Conservation (phyloP, 2,329 filamentous ascomycete genomes). For the Hypoxylon sp. region DNA sequence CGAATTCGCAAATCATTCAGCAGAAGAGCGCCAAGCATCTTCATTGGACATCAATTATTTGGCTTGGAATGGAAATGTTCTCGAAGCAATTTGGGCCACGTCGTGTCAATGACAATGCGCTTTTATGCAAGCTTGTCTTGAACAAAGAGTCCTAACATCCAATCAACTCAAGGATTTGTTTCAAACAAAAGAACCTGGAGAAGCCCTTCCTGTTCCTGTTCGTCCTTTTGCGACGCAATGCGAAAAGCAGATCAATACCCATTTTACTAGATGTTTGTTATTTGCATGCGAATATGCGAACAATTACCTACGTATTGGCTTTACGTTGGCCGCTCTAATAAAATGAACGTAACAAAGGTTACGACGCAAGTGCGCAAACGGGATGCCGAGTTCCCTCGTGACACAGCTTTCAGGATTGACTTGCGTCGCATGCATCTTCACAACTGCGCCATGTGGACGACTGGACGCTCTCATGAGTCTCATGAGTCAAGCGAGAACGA, state of each 20-base stretch:
- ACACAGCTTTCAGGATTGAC: conserved; percentile 30
- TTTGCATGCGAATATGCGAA: conserved; percentile 19
- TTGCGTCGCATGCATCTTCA: conserved; percentile 36
- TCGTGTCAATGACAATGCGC: conserved; percentile 28
- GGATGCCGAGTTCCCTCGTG: conserved; percentile 41
- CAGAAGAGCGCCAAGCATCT: conserved; percentile 26
- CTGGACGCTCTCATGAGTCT: conserved; percentile 17
- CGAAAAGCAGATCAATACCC: conserved; percentile 14
- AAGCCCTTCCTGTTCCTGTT: not conserved
- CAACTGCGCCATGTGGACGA: conserved; percentile 41
- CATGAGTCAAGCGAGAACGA: conserved; percentile 30
- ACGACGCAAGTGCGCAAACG: conserved; percentile 41
- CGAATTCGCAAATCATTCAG: conserved; percentile 34
- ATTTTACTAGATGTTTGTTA: conserved; percentile 26
- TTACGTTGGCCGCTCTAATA: conserved; percentile 12
- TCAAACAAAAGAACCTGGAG: conserved; percentile 24
- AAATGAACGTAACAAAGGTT: conserved; percentile 28
- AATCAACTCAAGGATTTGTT: conserved; percentile 22
- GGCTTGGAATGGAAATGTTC: conserved; percentile 27
- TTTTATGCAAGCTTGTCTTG: conserved; percentile 36
- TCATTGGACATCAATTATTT: conserved; percentile 22
- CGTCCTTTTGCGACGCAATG: conserved; percentile 14
- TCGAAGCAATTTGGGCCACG: conserved; percentile 38
- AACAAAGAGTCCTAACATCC: conserved; percentile 19
- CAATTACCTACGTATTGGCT: conserved; percentile 5